A percentile compares a stretch with the other conserved stretches of the same genome.
These are phyloP conservation scores for Asterophora lycoperdoides DNA, from an alignment of 768 basidiomycete genomes.

Conservation along the genomic window DNA sequence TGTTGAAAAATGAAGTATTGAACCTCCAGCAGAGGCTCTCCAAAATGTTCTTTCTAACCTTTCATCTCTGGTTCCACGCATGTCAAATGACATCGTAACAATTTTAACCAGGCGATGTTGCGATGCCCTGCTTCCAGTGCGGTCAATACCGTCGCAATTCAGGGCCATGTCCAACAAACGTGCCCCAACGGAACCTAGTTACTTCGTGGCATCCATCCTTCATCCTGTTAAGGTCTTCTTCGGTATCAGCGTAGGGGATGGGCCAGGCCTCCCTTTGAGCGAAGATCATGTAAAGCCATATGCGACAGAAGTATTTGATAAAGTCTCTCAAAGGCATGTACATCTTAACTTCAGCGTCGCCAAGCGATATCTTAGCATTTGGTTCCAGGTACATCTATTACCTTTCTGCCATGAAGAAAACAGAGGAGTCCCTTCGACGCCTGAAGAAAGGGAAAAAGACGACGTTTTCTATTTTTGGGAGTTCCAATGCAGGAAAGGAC, in stretches of 20 bases:
- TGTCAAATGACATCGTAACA: constrained; percentile 59
- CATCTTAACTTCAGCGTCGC: neutral
- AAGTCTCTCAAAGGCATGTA: constrained; percentile 59
- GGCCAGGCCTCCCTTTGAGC: constrained; percentile 57
- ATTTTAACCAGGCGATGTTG: constrained; percentile 79
- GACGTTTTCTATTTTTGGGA: constrained; percentile 77
- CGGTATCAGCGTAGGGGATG: constrained; percentile 50
- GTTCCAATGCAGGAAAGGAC: constrained; percentile 39
- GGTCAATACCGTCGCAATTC: constrained; percentile 87
- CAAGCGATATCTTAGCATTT: neutral
- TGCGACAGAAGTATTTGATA: constrained; percentile 64
- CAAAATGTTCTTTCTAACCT: constrained; percentile 47
- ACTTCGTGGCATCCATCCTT: constrained; percentile 79
- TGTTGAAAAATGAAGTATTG: neutral
- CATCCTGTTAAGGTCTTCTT: constrained; percentile 78
- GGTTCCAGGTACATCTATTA: constrained; percentile 68
- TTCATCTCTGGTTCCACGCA: constrained; percentile 46
- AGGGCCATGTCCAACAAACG: constrained; percentile 78
- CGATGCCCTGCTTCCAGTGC: constrained; percentile 79
- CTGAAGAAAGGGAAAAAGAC: constrained; percentile 83
- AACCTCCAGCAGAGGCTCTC: constrained; percentile 46
- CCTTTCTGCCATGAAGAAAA: constrained; percentile 83
- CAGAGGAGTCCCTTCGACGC: constrained; percentile 81
- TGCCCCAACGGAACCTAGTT: constrained; percentile 73
- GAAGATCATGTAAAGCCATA: constrained; percentile 47